Evolutionary conservation across 306 rosid species (phyloP), one percentile per base, ranked within the genome.

Genomic region (Erythrophleum fordii): DNA sequence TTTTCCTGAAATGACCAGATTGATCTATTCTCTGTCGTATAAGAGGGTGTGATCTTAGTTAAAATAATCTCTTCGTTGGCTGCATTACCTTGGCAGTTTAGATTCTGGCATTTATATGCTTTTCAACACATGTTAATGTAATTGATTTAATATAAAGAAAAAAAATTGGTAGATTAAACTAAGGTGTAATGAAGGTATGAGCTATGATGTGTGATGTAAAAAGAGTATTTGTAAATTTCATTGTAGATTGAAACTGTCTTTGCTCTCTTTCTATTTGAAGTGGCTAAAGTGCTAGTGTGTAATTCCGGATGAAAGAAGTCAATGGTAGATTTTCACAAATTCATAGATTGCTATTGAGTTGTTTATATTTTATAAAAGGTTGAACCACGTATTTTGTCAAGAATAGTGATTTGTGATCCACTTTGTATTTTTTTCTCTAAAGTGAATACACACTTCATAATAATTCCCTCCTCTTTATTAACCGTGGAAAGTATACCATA

Each of bases 81-180:
- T 62, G 64, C 64, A 51, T 48, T 82, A 42, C 45, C 22, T 31
- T 49, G 45, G 28, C 69, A 12, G 5, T 69, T 55, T 51, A 61
- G 53, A 8, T 71, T 77, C 67, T 66, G 18, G 31, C 69, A 31
- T 62, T 34, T 62, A 62, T 39, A n/a, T 64, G 16, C 46, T 2
- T 7, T 8, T 34, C 11, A 2, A 35, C 1, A 3, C 46, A 20
- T 6, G 45, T 35, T 2, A 3, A 17, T 34, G 69, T 17, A 16
- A 22, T 34, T 34, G 45, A 62, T 34, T 31, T 62, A 62, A 7
- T 31, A 0, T 3, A 16, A 6, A 16, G n/a, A 62, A 10, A 2
- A 26, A 31, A 7, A 61, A 28, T 29, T 6, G 25, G 42, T 62
- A 13, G 44, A 29, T 62, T 62, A 31, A 31, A 28, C 17, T 28